Base-by-base conservation (phyloP, 352 stramenopile genomes). In the Phytophthora multivora region DNA sequence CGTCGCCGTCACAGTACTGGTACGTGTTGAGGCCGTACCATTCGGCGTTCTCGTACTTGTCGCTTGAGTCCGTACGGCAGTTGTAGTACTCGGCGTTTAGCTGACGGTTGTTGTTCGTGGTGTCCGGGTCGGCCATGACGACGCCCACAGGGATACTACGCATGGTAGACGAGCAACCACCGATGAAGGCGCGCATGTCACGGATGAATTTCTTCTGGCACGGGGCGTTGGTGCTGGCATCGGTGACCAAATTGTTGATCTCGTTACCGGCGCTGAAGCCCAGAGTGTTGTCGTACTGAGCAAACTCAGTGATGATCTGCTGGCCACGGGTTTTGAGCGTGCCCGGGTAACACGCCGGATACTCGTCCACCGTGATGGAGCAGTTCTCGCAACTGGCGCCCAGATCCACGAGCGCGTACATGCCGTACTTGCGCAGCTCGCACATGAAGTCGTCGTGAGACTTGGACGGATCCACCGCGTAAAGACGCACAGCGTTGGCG, bases 141-240 rank as follows among this genome's bases (percentile, higher is more conserved):
- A 94, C 75, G 23, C 89, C 89, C 6, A 97, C 76, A 0, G 89
- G 86, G 38, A 97, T 79, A n/a, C 38, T 59, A 63, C 31, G 74
- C 83, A 48, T 79, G 8, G 7, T 88, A 80, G 23, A 91, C 68
- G 33, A 39, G 43, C 89, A 97, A 4, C 47, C 57, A 2, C 51
- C 56, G 8, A 93, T 73, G 68, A 89, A 97, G 6, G 59, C 63
- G 38, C 88, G 74, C 83, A 96, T 93, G 53, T 97, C 89, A 2
- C 77, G 70, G 35, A 97, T 70, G 48, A 96, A 95, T 57, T 96
- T 96, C 66, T 97, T 97, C 58, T 95, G 84, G 64, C 89, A 97
- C 7, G 89, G 79, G 10, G 80, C 85, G 50, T 96, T 95, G 11
- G 70, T 68, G 9, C 54, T 55, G 3, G 66, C 51, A n/a, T 73